These are phyloP conservation scores for Candida sanyaensis DNA, from an alignment of 1,139 yeast species.

Conservation along the genomic window DNA sequence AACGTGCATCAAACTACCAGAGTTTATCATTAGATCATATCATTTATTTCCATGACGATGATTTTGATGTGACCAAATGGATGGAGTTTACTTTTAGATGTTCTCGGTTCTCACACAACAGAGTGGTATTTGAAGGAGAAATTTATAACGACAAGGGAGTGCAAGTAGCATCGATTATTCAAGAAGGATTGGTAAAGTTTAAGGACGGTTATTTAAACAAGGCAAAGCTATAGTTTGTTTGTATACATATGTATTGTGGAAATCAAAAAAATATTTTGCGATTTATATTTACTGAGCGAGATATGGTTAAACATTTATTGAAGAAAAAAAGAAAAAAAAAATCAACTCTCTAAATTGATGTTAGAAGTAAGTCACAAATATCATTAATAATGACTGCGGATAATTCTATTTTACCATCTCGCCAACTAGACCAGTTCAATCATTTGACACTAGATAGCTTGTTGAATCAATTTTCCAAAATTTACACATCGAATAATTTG, in stretches of 20 bases:
- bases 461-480: slow-evolving; percentile 24
- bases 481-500: slow-evolving; percentile 37
- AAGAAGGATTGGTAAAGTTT: slow-evolving; percentile 55
- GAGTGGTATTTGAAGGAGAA: slow-evolving; percentile 62
- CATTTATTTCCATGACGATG: slow-evolving; percentile 64
- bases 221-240: slow-evolving; percentile 17
- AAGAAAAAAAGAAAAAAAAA: too few species aligned
- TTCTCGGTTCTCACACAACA: slow-evolving; percentile 53
- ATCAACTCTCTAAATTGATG: too few species aligned
- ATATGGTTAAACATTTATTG: too few species aligned
- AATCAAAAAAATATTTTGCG: too few species aligned
- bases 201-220: slow-evolving; percentile 14
- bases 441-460: slow-evolving; percentile 23
- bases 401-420: background rate
- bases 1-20: slow-evolving; percentile 32
- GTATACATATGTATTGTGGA: background rate
- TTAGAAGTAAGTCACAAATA: background rate
- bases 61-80: slow-evolving; percentile 56
- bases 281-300: too few species aligned
- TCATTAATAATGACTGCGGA: background rate
- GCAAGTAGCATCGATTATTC: slow-evolving; percentile 66
- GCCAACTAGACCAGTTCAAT: slow-evolving; percentile 17
- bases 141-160: slow-evolving; percentile 53
- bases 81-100: slow-evolving; percentile 51
- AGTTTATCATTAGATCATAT: slow-evolving; percentile 70